phyloP scores from a whole-genome alignment of 306 rosid species.

The Carpinus viminea region DNA sequence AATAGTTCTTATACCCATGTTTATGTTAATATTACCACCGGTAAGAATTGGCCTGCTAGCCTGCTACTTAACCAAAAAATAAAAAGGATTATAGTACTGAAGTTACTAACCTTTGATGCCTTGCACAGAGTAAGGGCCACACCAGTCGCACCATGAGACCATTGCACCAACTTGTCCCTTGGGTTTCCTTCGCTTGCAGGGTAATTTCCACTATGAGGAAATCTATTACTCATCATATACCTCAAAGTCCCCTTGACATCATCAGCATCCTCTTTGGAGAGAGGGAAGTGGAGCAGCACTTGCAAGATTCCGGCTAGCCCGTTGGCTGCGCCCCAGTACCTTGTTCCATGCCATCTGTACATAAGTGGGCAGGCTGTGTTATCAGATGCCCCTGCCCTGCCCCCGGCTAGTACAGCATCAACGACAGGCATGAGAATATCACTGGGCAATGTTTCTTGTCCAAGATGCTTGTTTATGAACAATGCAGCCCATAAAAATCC shows the following conservation, averaged over 20 bases:
- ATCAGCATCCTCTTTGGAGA: slow-evolving; percentile 60
- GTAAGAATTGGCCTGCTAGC: too few relatives aligned
- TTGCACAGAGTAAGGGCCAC: slow-evolving; percentile 80
- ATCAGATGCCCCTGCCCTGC: slow-evolving; percentile 85
- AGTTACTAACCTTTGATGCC: slow-evolving; percentile 72
- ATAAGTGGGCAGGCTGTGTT: slow-evolving; percentile 77
- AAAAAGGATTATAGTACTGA: not conserved
- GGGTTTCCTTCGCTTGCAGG: slow-evolving; percentile 93
- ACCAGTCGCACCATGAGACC: slow-evolving; percentile 93
- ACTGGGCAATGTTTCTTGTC: slow-evolving; percentile 50
- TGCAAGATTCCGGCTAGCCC: slow-evolving; percentile 87
- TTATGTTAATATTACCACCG: too few relatives aligned
- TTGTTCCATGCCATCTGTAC: slow-evolving; percentile 94
- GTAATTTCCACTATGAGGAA: slow-evolving; percentile 82
- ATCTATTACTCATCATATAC: slow-evolving; percentile 78
- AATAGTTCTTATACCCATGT: too few relatives aligned
- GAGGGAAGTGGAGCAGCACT: slow-evolving; percentile 74
- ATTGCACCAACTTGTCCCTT: slow-evolving; percentile 79
- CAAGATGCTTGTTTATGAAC: slow-evolving; percentile 66
- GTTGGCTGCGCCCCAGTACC: slow-evolving; percentile 87
- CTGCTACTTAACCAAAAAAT: too few relatives aligned
- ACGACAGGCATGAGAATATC: slow-evolving; percentile 63
- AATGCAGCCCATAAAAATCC: slow-evolving; percentile 87
- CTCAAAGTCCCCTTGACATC: slow-evolving; percentile 76
- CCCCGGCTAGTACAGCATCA: slow-evolving; percentile 81